Conservation (phyloP, 306 rosid genomes). For the Adenanthera pavonina region DNA sequence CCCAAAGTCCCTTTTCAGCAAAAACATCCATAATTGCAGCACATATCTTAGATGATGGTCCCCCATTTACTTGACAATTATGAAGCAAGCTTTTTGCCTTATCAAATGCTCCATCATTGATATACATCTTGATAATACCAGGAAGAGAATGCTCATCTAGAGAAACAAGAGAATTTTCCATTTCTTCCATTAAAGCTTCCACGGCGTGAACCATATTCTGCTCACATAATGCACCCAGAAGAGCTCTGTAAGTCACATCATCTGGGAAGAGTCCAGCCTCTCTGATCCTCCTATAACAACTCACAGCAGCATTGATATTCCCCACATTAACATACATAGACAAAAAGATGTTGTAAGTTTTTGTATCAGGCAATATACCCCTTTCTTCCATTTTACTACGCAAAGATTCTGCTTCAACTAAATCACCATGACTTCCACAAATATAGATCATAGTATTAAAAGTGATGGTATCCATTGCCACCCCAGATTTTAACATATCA, state of each 20-base stretch:
- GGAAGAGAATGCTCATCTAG: conserved; percentile 76
- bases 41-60: conserved; percentile 56
- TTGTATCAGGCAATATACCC: conserved; percentile 75
- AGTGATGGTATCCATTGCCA: conserved; percentile 75
- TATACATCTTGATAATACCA: conserved; percentile 75
- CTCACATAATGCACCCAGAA: conserved; percentile 65
- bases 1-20: conserved; percentile 85
- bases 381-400: conserved; percentile 85
- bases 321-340: conserved; percentile 78
- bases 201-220: conserved; percentile 71
- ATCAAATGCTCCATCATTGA: conserved; percentile 59
- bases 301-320: conserved; percentile 65
- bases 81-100: conserved; percentile 58
- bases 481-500: conserved; percentile 85
- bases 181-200: conserved; percentile 68
- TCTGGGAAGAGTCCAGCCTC: conserved; percentile 82
- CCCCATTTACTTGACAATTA: conserved; percentile 51
- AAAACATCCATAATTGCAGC: conserved; percentile 78
- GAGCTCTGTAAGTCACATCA: conserved; percentile 73
- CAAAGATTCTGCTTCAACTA: conserved; percentile 82
- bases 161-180: conserved; percentile 57
- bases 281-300: conserved; percentile 65
- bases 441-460: conserved; percentile 85
- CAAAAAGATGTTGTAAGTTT: conserved; percentile 76
- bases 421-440: conserved; percentile 84